Base-by-base conservation (phyloP, 1,284 basidiomycete species). In the Takashimella koratensis region DNA sequence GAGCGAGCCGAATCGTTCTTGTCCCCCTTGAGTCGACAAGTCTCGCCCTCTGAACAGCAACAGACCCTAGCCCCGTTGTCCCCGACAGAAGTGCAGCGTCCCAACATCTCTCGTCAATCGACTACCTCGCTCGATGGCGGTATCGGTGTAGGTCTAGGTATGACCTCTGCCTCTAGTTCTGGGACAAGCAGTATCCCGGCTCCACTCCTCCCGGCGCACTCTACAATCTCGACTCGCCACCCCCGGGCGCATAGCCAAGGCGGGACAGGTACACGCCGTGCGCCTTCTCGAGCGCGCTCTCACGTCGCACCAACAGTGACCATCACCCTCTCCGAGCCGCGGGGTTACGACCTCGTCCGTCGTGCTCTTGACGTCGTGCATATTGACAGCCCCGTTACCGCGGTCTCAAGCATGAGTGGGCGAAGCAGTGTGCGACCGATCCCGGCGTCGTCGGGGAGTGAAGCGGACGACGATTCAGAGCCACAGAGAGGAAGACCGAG, bases 401-500 rank as follows among this genome's bases (percentile, higher is more conserved):
- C 8, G 10, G 8, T n/a, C 6, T 8, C 12, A 8, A n/a, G 6
- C 12, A n/a, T n/a, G 42, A n/a, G 42, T 16, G 19, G 42, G 42
- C 13, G 12, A 5, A 43, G 42, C 19, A 43, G 42, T 43, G 42
- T 11, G 10, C 42, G 16, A 8, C 42, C 42, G 6, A 21, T 43
- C 42, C 42, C 30, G 8, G 30, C 10, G 8, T 36, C 30, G 11
- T 49, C 48, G 24, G 4, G 21, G 3, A 43, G 10, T n/a, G 52
- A 50, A 11, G 39, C 24, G 4, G 57, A 50, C 10, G 19, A 43
- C 11, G 58, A 59, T 19, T 60, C 56, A 13, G 68, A 62, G 42
- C 55, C 56, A 45, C 60, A 67, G 30, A 54, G 68, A 19, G 69
- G 70, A 19, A 53, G 71, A 27, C 56, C 65, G 20, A 59, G 71